Base-by-base conservation (phyloP, 345 rosid genomes). In the Stellera chamaejasme region DNA sequence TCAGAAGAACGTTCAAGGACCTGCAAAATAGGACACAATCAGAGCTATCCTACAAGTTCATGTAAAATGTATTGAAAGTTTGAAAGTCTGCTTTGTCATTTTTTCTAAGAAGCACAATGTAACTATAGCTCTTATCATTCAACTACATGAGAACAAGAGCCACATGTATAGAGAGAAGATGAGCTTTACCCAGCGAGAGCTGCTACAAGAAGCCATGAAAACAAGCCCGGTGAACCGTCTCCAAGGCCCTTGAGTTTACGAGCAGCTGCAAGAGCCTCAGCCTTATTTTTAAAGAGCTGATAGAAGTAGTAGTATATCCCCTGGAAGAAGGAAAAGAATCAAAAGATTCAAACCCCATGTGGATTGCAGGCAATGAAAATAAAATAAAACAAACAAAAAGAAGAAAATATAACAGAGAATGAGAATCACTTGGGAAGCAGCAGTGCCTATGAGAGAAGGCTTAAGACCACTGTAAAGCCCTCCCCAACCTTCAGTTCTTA, bases 361-460 rank as follows among this genome's bases (percentile, higher is more conserved):
- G 23, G 23, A 19, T 19, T 10, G 39, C 25, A 6, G 6, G n/a
- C 13, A 19, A 28, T 1, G 5, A 59, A 23, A 28, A 12, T 7
- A 27, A 43, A 26, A 15, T 11, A 11, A 27, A 6, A 27, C 23
- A 26, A 32, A 11, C 14, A 6, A 28, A 13, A 26, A 32, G 36
- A 10, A 27, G 43, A 46, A 10, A 13, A 28, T 7, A 5, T 11
- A 52, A 15, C 15, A 10, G 13, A 8, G 8, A 11, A 11, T 2
- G 7, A 10, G 6, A 4, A 4, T 25, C 42, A 81, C 85, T 82
- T 65, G 72, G 15, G 90, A 80, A 71, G 90, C 82, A 48, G 82
- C 84, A 39, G 90, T 83, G 43, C 87, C 90, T n/a, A 83, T 42
- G 12, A 83, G 76, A 55, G 90, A 83, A 63, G 90, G 90, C 73